Conservation (phyloP, 371 early-diverging fungal species). For the Massospora cicadina region DNA sequence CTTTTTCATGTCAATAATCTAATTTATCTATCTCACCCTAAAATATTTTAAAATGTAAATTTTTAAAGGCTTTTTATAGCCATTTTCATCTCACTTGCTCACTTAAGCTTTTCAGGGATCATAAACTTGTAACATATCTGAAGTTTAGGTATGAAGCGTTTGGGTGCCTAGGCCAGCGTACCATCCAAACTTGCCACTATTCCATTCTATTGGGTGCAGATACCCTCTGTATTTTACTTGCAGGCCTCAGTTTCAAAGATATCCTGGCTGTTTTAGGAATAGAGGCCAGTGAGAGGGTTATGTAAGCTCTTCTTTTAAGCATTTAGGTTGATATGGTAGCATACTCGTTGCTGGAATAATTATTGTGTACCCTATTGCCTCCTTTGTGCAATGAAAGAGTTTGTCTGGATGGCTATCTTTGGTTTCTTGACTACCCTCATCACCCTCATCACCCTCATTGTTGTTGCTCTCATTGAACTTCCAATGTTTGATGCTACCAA, state of each 20-base stretch:
- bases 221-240: slow-evolving; percentile 30
- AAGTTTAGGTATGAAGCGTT: slow-evolving; percentile 22
- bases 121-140: slow-evolving; percentile 25
- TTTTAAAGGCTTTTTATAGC: no score
- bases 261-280: no score
- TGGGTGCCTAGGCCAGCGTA: slow-evolving; percentile 17
- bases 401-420: slow-evolving; percentile 4
- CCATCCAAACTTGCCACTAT: slow-evolving; percentile 30
- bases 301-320: neutral
- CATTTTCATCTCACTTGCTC: no score
- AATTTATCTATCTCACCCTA: no score
- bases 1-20: no score
- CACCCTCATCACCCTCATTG: neutral
- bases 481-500: slow-evolving; percentile 2
- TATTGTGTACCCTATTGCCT: neutral
- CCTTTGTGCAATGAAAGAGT: slow-evolving; percentile 4
- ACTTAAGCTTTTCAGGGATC: no score
- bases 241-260: slow-evolving; percentile 26
- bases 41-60: no score
- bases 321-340: neutral
- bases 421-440: neutral
- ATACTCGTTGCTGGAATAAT: neutral
- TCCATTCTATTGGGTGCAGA: slow-evolving; percentile 38
- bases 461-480: neutral
- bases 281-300: slow-evolving; percentile 21